Percentiles rank a stretch among this genome's conserved stretches.
These are phyloP conservation scores for Novymonas esmeraldas DNA, from an alignment of 208 protist genomes.

Conservation along the genomic window DNA sequence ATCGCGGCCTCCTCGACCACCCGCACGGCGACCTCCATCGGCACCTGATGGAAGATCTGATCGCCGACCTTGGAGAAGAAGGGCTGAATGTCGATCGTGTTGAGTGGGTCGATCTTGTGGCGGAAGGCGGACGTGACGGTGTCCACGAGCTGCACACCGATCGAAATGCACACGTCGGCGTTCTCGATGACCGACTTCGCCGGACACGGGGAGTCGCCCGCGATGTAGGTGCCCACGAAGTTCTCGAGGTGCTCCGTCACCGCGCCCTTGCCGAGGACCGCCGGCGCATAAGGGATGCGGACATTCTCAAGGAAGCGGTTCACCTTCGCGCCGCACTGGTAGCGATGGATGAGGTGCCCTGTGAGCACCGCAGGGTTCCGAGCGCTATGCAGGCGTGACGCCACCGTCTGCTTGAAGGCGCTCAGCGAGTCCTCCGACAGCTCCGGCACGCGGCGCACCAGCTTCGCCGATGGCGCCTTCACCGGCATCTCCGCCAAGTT, in stretches of 20 bases:
- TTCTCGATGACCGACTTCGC: conserved; percentile 40
- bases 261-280: conserved; percentile 47
- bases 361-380: conserved; percentile 38
- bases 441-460: conserved; percentile 31
- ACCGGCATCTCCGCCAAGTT: conserved; percentile 44
- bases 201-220: conserved; percentile 22
- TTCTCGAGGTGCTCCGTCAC: conserved; percentile 47
- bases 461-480: conserved; percentile 33
- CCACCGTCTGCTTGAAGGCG: conserved; percentile 36
- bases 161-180: conserved; percentile 48
- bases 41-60: conserved; percentile 47
- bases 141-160: conserved; percentile 51
- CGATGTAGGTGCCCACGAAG: conserved; percentile 60
- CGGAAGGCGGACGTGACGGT: conserved; percentile 38
- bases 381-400: conserved; percentile 17
- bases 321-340: conserved; percentile 23
- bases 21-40: conserved; percentile 44
- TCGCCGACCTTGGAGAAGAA: conserved; percentile 43
- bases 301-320: conserved; percentile 43
- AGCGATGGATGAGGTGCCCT: conserved; percentile 51
- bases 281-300: conserved; percentile 45
- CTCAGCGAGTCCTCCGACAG: conserved; percentile 30
- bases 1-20: conserved; percentile 41
- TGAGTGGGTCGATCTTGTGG: conserved; percentile 45
- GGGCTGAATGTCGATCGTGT: conserved; percentile 54